Percentiles rank a stretch among this genome's conserved stretches.
Evolutionary conservation across 2,329 filamentous ascomycete genomes (phyloP).

Genomic region (Cladophialophora carrionii): DNA sequence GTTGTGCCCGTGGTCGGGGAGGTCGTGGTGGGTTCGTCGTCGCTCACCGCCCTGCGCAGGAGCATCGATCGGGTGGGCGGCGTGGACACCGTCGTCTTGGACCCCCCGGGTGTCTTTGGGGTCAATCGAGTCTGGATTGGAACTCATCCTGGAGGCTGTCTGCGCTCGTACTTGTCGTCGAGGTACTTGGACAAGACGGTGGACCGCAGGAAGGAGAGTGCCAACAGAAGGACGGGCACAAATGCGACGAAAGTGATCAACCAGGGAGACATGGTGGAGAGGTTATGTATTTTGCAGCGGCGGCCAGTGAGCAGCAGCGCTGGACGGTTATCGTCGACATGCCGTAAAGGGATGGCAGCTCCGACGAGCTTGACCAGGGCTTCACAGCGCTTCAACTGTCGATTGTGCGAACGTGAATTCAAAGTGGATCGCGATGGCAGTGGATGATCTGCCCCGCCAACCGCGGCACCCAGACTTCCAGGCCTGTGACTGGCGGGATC

Average conservation of each 20-base stretch:
- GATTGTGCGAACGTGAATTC: conserved; percentile 15
- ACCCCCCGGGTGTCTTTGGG: conserved; percentile 10
- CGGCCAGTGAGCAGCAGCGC: conserved; percentile 10
- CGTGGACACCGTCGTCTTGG: background rate
- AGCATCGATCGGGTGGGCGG: conserved; percentile 16
- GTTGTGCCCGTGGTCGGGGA: conserved; percentile 39
- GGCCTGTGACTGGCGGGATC: conserved; percentile 9
- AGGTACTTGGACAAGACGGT: conserved; percentile 37
- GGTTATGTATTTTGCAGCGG: conserved; percentile 7
- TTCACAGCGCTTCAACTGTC: background rate
- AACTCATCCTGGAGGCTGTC: conserved; percentile 25
- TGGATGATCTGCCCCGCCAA: conserved; percentile 14
- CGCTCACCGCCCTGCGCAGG: conserved; percentile 23
- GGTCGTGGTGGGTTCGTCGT: conserved; percentile 27
- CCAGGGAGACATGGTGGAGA: conserved; percentile 34
- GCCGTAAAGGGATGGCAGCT: conserved; percentile 16
- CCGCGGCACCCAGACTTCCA: background rate
- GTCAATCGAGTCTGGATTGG: conserved; percentile 20
- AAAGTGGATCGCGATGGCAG: conserved; percentile 3
- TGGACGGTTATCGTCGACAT: conserved; percentile 7
- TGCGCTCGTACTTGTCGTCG: conserved; percentile 33
- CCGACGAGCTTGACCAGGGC: conserved; percentile 12
- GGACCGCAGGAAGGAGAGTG: conserved; percentile 36
- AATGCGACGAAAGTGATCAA: conserved; percentile 34
- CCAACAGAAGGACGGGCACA: conserved; percentile 32